Base-by-base conservation (phyloP, 1,284 basidiomycete species). In the Tranzscheliella williamsii region DNA sequence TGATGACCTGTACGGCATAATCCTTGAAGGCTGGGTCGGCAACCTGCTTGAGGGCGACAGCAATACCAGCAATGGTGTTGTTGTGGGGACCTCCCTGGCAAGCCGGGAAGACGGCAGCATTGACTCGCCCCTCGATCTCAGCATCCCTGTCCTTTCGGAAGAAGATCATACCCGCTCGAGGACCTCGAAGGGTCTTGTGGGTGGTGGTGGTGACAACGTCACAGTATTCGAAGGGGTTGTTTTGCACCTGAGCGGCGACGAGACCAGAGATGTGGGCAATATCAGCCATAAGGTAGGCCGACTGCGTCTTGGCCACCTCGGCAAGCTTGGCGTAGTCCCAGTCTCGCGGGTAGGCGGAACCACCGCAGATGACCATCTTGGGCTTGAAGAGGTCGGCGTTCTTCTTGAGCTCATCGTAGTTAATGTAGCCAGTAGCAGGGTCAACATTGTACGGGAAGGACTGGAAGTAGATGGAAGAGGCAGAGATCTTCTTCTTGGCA, bases 71-170 rank as follows among this genome's bases (percentile, higher is more conserved):
- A 58, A 99, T 98, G 67, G 95, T 92, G 83, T 97, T 94, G 84
- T 98, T 98, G 84, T 98, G 95, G 39, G 95, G 95, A 42, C 95
- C 95, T 82, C 95, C 95, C 83, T 98, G 95, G 85, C 94, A 98
- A 35, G 95, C 95, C 49, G 95, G 95, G 87, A 99, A 99, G 70
- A 99, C 95, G 60, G 95, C 92, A 37, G 93, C 90, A 80, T 98
- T 98, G 76, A 99, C 87, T 48, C 91, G 88, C 43, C 89, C 89
- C 84, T 98, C 94, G 44, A 98, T 85, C 75, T 96, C 89, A 63
- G 80, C 56, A 74, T 90, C 86, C 70, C 87, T 86, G 80, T 96
- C 92, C 82, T 90, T 96, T 80, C 89, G 85, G 88, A 95, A 99
- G 86, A 99, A 99, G 83, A 99, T 91, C 70, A 99, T 82, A 80